Percentiles rank a stretch among this genome's conserved stretches.
Conservation (phyloP, 768 basidiomycete genomes). For the Tephrocybe rancida region DNA sequence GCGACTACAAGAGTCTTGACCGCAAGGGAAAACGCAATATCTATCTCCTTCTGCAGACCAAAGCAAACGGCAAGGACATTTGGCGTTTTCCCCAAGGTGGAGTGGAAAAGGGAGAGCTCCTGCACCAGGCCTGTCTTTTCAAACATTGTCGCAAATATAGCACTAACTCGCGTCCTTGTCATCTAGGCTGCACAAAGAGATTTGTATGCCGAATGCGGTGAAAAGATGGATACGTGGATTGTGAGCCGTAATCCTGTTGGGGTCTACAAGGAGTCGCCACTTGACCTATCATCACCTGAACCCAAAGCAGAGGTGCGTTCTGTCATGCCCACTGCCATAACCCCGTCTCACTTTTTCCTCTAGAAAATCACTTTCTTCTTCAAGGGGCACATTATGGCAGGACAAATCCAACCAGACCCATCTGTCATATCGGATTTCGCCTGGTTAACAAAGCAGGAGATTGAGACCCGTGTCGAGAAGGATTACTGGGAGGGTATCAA, state of each 20-base stretch:
- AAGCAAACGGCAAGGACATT: slow-evolving; percentile 45
- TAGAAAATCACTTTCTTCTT: slow-evolving; percentile 87
- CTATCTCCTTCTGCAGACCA: slow-evolving; percentile 76
- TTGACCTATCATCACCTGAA: slow-evolving; percentile 24
- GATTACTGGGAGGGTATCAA: slow-evolving; percentile 79
- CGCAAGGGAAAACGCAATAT: slow-evolving; percentile 84
- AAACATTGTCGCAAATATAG: not conserved
- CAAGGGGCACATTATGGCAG: slow-evolving; percentile 91
- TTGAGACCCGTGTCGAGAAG: slow-evolving; percentile 64
- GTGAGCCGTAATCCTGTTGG: slow-evolving; percentile 91
- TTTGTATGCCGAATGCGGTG: slow-evolving; percentile 72
- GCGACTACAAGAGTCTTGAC: slow-evolving; percentile 77
- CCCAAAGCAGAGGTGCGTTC: slow-evolving; percentile 39
- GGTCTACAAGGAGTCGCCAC: slow-evolving; percentile 56
- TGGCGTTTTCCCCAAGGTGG: slow-evolving; percentile 86
- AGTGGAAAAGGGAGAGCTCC: slow-evolving; percentile 61
- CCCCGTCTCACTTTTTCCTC: not conserved
- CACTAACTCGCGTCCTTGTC: not conserved
- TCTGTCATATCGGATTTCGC: slow-evolving; percentile 73
- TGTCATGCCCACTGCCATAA: not conserved
- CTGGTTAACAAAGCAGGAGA: slow-evolving; percentile 94
- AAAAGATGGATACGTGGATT: slow-evolving; percentile 90
- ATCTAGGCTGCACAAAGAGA: slow-evolving; percentile 73
- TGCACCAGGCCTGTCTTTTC: slow-evolving; percentile 67
- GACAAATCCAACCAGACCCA: slow-evolving; percentile 69